These are phyloP conservation scores for Dactylellina drechsleri DNA, from an alignment of 2,329 filamentous ascomycete species.

Conservation along the genomic window DNA sequence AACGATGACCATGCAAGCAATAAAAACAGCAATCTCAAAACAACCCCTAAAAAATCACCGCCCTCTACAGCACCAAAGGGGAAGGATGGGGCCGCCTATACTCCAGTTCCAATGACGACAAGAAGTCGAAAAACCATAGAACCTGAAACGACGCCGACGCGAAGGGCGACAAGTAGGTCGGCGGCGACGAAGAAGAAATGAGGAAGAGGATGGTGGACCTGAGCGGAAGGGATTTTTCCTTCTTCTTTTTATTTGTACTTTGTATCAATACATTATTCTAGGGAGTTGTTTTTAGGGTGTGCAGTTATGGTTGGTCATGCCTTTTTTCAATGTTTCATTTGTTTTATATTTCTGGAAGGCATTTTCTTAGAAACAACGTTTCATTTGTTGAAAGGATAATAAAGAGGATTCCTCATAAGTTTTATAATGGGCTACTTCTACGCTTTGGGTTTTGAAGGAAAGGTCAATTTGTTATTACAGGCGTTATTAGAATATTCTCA, in stretches of 20 bases:
- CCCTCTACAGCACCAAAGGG: conserved; percentile 13
- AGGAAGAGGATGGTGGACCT: neutral
- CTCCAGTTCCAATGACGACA: conserved; percentile 47
- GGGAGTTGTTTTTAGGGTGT: conserved; percentile 8
- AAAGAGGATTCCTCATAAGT: neutral
- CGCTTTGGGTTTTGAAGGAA: conserved; percentile 12
- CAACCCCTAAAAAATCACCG: conserved; percentile 46
- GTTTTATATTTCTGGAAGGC: too few relatives aligned
- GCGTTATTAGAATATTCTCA: conserved; percentile 33
- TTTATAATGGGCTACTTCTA: neutral
- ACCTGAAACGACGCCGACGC: conserved; percentile 40
- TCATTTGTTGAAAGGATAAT: too few relatives aligned
- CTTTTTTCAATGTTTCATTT: too few relatives aligned
- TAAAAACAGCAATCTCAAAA: conserved; percentile 6
- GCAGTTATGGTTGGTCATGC: neutral
- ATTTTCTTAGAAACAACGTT: too few relatives aligned
- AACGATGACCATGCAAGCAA: conserved; percentile 9
- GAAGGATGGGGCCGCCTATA: conserved; percentile 27
- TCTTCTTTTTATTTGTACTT: neutral
- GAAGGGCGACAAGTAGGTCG: conserved; percentile 39
- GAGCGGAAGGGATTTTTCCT: neutral
- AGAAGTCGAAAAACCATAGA: conserved; percentile 42
- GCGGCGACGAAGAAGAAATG: conserved; percentile 24
- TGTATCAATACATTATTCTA: conserved; percentile 4
- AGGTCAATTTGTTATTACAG: conserved; percentile 15